A percentile compares a stretch with the other conserved stretches of the same genome.
Evolutionary conservation across 2,329 filamentous ascomycete species (phyloP).

Genomic region (Gliomastix tumulicola): DNA sequence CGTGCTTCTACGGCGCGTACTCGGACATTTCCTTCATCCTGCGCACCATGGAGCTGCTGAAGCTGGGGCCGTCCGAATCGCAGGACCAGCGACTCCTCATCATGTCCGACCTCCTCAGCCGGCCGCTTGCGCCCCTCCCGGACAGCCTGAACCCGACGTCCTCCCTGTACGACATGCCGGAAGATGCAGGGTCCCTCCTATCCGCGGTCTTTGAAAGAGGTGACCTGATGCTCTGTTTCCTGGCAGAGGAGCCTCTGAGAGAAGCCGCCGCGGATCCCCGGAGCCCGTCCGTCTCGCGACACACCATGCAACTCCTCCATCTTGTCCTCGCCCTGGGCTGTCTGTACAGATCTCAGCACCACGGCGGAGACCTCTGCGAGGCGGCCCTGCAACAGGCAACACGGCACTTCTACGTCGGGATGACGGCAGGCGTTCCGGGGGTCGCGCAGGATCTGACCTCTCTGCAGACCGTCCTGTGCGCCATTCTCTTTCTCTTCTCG

Average conservation of each 20-base stretch:
- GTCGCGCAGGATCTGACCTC: background rate
- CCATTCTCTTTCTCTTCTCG: background rate
- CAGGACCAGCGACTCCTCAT: background rate
- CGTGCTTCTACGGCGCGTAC: constrained; percentile 4
- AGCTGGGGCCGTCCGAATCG: background rate
- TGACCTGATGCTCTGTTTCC: background rate
- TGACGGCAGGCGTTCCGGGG: too few species aligned
- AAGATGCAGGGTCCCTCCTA: too few species aligned
- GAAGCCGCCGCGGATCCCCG: too few species aligned
- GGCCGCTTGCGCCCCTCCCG: too few species aligned
- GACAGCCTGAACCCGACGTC: background rate
- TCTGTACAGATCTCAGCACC: too few species aligned
- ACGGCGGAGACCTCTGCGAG: too few species aligned
- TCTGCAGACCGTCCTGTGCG: background rate
- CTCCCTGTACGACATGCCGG: background rate
- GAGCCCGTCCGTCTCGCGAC: too few species aligned
- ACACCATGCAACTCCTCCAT: too few species aligned
- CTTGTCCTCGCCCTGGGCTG: too few species aligned
- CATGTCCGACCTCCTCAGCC: background rate
- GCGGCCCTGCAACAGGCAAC: too few species aligned
- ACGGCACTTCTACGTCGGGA: too few species aligned
- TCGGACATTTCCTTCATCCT: constrained; percentile 4
- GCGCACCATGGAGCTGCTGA: constrained; percentile 3
- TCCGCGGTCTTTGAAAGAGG: background rate
- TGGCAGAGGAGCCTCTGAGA: background rate